Base-by-base conservation (phyloP, 2,329 filamentous ascomycete species). In the Venturia nashicola region DNA sequence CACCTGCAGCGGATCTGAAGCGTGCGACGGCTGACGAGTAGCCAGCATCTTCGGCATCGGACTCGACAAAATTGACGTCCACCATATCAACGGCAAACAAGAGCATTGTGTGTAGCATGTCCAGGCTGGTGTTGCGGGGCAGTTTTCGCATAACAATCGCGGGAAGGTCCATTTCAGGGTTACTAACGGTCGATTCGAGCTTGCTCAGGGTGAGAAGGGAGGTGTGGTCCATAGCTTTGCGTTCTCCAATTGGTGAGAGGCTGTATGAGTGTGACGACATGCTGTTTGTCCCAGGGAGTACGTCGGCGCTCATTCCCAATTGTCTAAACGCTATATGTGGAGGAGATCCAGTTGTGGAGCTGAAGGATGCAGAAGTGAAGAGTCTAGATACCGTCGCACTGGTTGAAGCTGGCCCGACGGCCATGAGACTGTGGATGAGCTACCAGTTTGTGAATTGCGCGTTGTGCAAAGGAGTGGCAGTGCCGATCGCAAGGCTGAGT, bases 11-110 rank as follows among this genome's bases (percentile, higher is more conserved):
- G 6, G 82, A 80, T 65, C 78, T 77, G 71, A 87, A 87, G 59
- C 79, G 79, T 48, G 83, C 85, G 67, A 86, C 74, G 46, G 84
- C 85, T 61, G 79, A 82, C 32, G 79, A 72, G 67, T 82, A 86
- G 36, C 80, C 80, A 60, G 77, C 75, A 68, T 86, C 83, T 61
- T 86, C 82, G 18, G 79, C 75, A 66, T 82, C 80, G 61, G 78
- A 76, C 5, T 77, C 74, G 18, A 86, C 75, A 66, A 87, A 80
- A 62, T 84, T 81, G 64, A 80, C 80, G 67, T 85, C 81, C 60
- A 85, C 74, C 60, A 86, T 77, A 67, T 86, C 83, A 68, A 84
- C 83, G 23, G 84, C 83, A 68, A 87, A 87, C n/a, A 86, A 76
- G 6, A 87, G 76, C 77, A 87, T 85, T 71, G 82, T 84, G 67